These are phyloP conservation scores for Taxawa tesnikishii DNA, from an alignment of 2,329 filamentous ascomycete species.

Conservation along the genomic window DNA sequence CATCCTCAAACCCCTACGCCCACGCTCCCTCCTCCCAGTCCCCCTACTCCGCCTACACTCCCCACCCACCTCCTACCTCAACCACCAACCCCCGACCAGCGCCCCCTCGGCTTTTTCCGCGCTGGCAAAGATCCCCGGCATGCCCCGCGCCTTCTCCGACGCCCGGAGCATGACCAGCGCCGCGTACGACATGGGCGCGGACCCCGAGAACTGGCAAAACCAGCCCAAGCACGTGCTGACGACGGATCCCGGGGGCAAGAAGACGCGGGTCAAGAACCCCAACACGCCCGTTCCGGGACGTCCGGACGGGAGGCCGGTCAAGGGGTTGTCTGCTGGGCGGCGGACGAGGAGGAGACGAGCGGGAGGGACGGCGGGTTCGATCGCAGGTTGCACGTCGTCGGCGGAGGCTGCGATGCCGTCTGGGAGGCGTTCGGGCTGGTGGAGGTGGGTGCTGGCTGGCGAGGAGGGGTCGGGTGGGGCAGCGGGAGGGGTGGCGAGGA, in stretches of 20 bases:
- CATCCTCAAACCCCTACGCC: slow-evolving; percentile 6
- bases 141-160: slow-evolving; percentile 81
- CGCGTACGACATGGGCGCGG: slow-evolving; percentile 74
- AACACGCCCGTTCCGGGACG: slow-evolving; percentile 38
- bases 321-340: too few relatives aligned
- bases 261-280: slow-evolving; percentile 16
- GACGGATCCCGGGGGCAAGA: slow-evolving; percentile 23
- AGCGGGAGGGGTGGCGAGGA: too few relatives aligned
- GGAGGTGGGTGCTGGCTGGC: slow-evolving; percentile 10
- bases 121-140: slow-evolving; percentile 67
- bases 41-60: too few relatives aligned
- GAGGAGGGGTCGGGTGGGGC: too few relatives aligned
- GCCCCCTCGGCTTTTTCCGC: slow-evolving; percentile 7
- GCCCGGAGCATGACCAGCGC: slow-evolving; percentile 73
- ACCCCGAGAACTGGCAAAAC: slow-evolving; percentile 36
- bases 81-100: slow-evolving; percentile 7
- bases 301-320: slow-evolving; percentile 50
- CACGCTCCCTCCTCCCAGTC: slow-evolving; percentile 7
- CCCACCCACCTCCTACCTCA: slow-evolving; percentile 15
- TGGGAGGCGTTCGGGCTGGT: slow-evolving; percentile 22
- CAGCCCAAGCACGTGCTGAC: slow-evolving; percentile 15
- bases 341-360: slow-evolving; percentile 70
- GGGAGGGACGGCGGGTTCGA: slow-evolving; percentile 9
- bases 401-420: slow-evolving; percentile 19
- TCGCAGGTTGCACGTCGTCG: slow-evolving; percentile 17